phyloP scores from a whole-genome alignment of 257 asterid genomes.

The Solanum sejunctum region DNA sequence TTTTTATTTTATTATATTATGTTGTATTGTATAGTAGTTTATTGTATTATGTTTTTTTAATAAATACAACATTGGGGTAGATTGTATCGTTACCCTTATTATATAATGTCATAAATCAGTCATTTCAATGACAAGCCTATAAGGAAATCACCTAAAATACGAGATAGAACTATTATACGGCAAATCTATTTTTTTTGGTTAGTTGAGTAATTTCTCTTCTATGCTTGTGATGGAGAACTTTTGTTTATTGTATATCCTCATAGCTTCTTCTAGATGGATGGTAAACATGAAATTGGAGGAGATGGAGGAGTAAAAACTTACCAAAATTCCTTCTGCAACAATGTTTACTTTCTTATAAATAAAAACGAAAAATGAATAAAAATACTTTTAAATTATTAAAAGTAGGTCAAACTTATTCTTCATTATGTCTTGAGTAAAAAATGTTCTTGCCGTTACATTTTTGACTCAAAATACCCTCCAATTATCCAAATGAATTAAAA shows the following conservation, averaged over 20 bases:
- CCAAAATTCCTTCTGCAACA: neutral
- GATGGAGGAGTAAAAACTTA: neutral
- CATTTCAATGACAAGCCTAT: too few species aligned
- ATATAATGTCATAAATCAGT: too few species aligned
- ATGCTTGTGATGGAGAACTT: neutral
- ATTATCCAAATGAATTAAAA: too few species aligned
- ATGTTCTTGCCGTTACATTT: neutral
- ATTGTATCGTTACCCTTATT: neutral
- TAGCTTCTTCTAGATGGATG: neutral
- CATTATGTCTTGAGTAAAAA: too few species aligned
- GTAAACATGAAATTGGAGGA: neutral
- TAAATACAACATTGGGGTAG: neutral
- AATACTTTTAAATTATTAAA: too few species aligned
- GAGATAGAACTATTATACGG: neutral
- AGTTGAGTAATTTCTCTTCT: neutral
- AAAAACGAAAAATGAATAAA: too few species aligned
- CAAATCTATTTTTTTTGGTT: neutral
- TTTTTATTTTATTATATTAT: neutral
- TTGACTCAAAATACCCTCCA: neutral
- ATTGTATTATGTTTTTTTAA: neutral
- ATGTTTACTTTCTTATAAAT: neutral
- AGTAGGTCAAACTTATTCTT: too few species aligned
- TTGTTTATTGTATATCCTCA: neutral
- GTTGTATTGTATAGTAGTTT: neutral
- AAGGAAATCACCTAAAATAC: too few species aligned